Base-by-base conservation (phyloP, 768 basidiomycete genomes). In the Xerocomellus chrysenteron region DNA sequence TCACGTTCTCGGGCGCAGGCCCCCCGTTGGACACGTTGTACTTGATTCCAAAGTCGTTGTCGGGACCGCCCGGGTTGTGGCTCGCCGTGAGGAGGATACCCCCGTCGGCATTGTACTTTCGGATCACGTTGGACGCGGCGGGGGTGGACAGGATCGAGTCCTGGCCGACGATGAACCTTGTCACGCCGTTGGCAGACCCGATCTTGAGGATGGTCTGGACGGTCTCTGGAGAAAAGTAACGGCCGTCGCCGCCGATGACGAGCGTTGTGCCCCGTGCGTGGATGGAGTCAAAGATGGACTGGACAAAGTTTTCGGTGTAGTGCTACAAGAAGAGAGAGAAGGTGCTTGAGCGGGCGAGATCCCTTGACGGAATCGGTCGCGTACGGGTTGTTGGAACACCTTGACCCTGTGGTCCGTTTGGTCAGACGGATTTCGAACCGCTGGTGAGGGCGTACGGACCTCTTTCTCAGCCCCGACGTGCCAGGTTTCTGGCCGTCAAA, bases 271-370 rank as follows among this genome's bases (percentile, higher is more conserved):
- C 92, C 58, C 88, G 75, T 48, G 85, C 82, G 7, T 88, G 83
- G 75, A 98, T 92, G 52, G 95, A 91, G 74, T 91, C 85, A 67
- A 95, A 82, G 78, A 94, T 99, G 63, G 96, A 76, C 74, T 98
- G 96, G 55, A 98, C 73, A 65, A 99, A 99, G 80, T 98, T 99
- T 77, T 98, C 97, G 44, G 97, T 99, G 78, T 98, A 99, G 79
- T 98, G 87, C 92, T 94, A 52, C 52, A 54, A 35, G 58, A 33
- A 21, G 21, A 21, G 21, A 21, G 21, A 21, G 40, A n/a, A 52
- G 48, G 52, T 26, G 54, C 57, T 66, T 67, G 58, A 69, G 68
- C 54, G 45, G 52, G 33, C 41, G 39, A 35, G 44, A 41, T 58
- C 19, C 17, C 39, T 57, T 19, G 28, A 45, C 40, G 32, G 21